These are phyloP conservation scores for Leccinum variicolor DNA, from an alignment of 768 basidiomycete genomes.

Conservation along the genomic window DNA sequence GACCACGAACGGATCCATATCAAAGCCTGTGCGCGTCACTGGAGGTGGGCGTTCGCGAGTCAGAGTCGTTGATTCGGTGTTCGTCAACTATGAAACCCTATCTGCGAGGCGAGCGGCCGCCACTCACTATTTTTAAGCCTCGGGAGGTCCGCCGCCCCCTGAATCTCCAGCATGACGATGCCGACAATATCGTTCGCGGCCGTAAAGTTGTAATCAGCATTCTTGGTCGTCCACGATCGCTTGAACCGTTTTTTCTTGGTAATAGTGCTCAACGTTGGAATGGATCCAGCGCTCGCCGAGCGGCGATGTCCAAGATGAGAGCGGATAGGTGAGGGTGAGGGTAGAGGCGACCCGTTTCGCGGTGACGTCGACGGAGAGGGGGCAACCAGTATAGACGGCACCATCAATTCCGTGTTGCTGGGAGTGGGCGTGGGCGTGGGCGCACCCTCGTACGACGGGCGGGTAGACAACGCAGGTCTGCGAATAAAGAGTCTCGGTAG, in stretches of 20 bases:
- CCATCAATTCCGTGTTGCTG: neutral
- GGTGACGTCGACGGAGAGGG: constrained; percentile 9
- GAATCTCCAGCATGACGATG: constrained; percentile 93
- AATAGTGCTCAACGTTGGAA: constrained; percentile 18
- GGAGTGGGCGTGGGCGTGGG: constrained; percentile 7
- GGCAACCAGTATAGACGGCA: constrained; percentile 14
- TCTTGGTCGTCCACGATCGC: constrained; percentile 39
- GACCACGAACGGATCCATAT: constrained; percentile 98
- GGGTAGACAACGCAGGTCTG: constrained; percentile 29
- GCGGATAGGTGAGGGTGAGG: constrained; percentile 27
- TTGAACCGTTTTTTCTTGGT: constrained; percentile 36
- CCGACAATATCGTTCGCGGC: constrained; percentile 82
- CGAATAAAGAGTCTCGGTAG: constrained; percentile 35
- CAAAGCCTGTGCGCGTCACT: constrained; percentile 88
- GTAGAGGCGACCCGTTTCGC: constrained; percentile 12
- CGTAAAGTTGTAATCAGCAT: constrained; percentile 55
- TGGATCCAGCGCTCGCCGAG: constrained; percentile 30
- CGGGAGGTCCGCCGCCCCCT: constrained; percentile 80
- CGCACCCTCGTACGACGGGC: constrained; percentile 27
- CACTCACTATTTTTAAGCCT: constrained; percentile 79
- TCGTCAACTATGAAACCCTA: constrained; percentile 1
- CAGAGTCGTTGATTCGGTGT: neutral
- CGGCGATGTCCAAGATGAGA: constrained; percentile 28
- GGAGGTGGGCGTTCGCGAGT: neutral
- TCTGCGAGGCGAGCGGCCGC: neutral